Evolutionary conservation across 179 eudicot species (phyloP).

Genomic region (Pouteria campechiana): DNA sequence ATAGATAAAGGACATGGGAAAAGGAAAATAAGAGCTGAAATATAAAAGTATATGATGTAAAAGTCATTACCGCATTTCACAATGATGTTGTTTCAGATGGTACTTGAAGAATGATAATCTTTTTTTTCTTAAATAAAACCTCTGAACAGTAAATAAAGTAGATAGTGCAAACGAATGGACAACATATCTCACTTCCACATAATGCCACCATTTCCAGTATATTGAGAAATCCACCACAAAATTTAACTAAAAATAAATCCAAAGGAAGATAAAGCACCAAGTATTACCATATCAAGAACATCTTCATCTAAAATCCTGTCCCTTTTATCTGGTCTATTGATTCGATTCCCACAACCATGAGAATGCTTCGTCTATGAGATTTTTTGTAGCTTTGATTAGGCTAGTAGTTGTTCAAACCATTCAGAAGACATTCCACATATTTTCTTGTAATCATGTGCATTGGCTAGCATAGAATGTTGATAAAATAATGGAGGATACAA

Average conservation of each 20-base stretch:
- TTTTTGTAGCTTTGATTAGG: slow-evolving; percentile 16
- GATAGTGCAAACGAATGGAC: neutral
- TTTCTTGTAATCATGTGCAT: slow-evolving; percentile 31
- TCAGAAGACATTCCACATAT: slow-evolving; percentile 16
- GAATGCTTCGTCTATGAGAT: slow-evolving; percentile 15
- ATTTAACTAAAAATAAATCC: neutral
- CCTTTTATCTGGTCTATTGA: slow-evolving; percentile 16
- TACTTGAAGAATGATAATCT: neutral
- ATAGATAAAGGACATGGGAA: too few relatives aligned
- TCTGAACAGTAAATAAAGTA: neutral
- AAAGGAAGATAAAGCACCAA: slow-evolving; percentile 1
- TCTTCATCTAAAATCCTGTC: slow-evolving; percentile 49
- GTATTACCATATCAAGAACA: slow-evolving; percentile 73
- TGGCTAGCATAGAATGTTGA: slow-evolving; percentile 49
- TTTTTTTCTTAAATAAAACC: neutral
- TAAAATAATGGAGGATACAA: slow-evolving; percentile 38
- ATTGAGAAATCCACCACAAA: neutral
- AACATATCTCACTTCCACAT: too few relatives aligned
- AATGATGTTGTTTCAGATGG: too few relatives aligned
- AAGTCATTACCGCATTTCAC: too few relatives aligned
- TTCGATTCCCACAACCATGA: slow-evolving; percentile 8
- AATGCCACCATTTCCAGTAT: neutral
- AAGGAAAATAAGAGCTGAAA: too few relatives aligned
- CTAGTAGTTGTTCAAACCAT: slow-evolving; percentile 12
- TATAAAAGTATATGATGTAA: too few relatives aligned